Base-by-base conservation (phyloP, 1,139 yeast genomes). In the Protomyces pachydermus region DNA sequence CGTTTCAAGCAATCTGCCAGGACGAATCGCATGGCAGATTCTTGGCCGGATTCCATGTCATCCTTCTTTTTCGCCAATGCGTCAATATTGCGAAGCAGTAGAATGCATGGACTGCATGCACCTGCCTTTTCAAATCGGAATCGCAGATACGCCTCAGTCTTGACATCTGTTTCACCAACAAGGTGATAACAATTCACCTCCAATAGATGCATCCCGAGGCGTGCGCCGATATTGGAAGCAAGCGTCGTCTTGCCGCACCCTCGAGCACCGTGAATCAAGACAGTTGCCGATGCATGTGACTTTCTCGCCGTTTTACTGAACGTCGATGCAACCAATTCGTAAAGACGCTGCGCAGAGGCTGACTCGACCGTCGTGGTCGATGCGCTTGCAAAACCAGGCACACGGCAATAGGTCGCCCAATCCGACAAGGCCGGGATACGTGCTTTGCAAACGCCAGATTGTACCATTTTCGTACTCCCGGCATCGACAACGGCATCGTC, bases 161-260 rank as follows among this genome's bases (percentile, higher is more conserved):
- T 91, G 56, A 85, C 77, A 66, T 89, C 95, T 39, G 88, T 84
- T 1, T 91, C 91, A 4, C 78, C 74, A 25, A 77, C 67, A 2
- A 80, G 67, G 42, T 78, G 79, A 69, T 83, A 81, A 53, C 91
- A 85, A 70, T 91, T 96, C 16, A 93, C 75, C 61, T 84, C 88
- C 53, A 87, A 77, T 14, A 87, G 75, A 69, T 88, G 88, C 25
- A 86, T 75, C 0, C 97, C 97, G 62, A 86, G 73, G 48, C 82
- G 82, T 6, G 78, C 74, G 0, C 88, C 80, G 1, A 85, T 72
- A 65, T 83, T 82, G 64, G 81, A 75, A 0, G 89, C 82, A 45
- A 88, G 72, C 0, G 86, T 83, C 0, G 87, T 74, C 71, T 93
- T 93, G 0, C 98, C 98, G 8, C 88, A 83, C 4, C 89, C 91